phyloP scores from a whole-genome alignment of 345 rosid species.

The Eucalyptus leucophloia region DNA sequence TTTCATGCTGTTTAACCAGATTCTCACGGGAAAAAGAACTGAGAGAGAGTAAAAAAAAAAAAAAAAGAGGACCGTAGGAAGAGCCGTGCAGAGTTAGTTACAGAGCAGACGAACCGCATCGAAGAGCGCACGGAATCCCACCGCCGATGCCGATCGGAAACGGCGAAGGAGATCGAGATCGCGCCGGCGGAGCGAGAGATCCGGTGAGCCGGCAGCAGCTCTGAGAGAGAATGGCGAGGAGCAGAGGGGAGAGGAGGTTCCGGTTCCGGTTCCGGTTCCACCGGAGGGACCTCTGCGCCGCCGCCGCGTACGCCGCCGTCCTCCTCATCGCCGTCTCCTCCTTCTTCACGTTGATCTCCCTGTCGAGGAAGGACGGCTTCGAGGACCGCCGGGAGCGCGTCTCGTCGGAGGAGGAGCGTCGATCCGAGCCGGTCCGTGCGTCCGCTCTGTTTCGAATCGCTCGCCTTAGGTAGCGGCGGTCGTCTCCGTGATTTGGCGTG shows the following conservation, averaged over 20 bases:
- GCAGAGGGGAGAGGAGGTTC: background rate
- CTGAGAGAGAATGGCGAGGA: background rate
- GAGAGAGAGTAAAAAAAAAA: too few relatives aligned
- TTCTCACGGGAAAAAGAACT: too few relatives aligned
- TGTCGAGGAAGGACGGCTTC: background rate
- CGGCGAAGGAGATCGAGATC: too few relatives aligned
- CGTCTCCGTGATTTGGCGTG: background rate
- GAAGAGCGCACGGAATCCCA: too few relatives aligned
- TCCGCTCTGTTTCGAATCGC: background rate
- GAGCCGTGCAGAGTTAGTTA: too few relatives aligned
- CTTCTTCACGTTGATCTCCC: background rate
- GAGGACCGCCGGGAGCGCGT: background rate
- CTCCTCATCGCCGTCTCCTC: background rate
- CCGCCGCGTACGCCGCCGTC: too few relatives aligned
- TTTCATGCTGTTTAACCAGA: too few relatives aligned
- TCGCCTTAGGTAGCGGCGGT: background rate
- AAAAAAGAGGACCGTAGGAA: too few relatives aligned
- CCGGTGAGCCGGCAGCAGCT: too few relatives aligned
- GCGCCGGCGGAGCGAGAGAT: too few relatives aligned
- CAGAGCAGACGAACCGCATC: too few relatives aligned
- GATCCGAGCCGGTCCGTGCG: background rate
- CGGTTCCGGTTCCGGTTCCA: background rate
- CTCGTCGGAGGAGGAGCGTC: background rate
- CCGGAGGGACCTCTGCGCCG: background rate
- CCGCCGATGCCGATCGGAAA: too few relatives aligned